Evolutionary conservation across 192 early-diverging fungal species (phyloP).

Genomic region (Coemansia sp.): DNA sequence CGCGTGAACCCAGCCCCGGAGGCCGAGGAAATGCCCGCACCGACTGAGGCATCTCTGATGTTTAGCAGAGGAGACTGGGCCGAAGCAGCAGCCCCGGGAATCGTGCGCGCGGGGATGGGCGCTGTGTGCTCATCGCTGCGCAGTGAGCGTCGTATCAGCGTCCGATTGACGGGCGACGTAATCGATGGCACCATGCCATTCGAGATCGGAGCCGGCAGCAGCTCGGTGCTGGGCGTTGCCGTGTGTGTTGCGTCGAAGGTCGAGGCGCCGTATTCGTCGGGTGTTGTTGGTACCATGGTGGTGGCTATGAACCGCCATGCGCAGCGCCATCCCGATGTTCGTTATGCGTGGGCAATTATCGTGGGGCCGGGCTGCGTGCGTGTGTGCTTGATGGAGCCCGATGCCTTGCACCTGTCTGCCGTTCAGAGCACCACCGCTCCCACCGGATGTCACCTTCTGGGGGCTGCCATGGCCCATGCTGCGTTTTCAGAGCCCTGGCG

Average conservation of each 20-base stretch:
- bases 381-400: conserved; percentile 35
- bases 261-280: conserved; percentile 27
- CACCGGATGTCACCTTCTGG: background rate
- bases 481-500: conserved; percentile 28
- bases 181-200: background rate
- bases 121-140: background rate
- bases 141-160: background rate
- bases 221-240: background rate
- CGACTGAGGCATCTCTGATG: too few relatives aligned
- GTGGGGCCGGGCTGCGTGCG: conserved; percentile 19
- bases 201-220: background rate
- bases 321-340: conserved; percentile 20
- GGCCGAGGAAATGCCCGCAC: background rate
- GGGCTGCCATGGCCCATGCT: conserved; percentile 6
- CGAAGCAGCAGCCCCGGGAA: conserved; percentile 2
- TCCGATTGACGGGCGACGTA: background rate
- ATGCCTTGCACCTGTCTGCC: conserved; percentile 31
- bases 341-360: conserved; percentile 30
- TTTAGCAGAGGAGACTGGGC: background rate
- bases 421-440: too few relatives aligned
- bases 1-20: background rate
- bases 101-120: background rate
- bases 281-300: conserved; percentile 29
- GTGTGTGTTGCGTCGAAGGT: background rate
- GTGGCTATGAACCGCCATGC: conserved; percentile 31